Evolutionary conservation across 805 yeast genomes (phyloP), one percentile per base, ranked within the genome.

Genomic region (Ogataea nonfermentans): DNA sequence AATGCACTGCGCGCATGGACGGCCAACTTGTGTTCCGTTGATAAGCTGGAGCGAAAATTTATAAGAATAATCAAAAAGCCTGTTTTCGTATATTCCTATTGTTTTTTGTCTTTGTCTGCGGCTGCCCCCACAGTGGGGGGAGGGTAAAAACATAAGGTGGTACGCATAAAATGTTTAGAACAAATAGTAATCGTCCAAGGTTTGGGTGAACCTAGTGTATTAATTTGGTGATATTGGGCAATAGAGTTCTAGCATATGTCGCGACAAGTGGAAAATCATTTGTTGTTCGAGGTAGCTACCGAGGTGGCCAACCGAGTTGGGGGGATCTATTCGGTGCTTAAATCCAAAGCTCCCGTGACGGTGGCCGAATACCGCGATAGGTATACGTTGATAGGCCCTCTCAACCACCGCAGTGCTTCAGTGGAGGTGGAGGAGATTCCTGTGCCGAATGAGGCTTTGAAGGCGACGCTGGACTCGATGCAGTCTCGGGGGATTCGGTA

Each of bases 261-360:
- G 22, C 78, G 98, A 66, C 96, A 88, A 70, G 81, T 91, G 46
- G 78, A 83, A 55, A 82, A 86, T 62, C 96, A 88, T 60, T 70
- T 90, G 40, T 74, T 93, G 35, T 89, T 91, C 57, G 99, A 91
- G 68, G 84, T 87, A 31, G 95, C 98, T 46, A 91, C 99, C 2
- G 99, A 91, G 62, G 97, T 91, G 36, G 98, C 98, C 55, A 90
- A 93, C 70, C 74, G 95, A 55, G 98, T 91, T 15, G 99, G 99
- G 35, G 99, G 99, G 25, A 91, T 91, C 62, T 91, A 91, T 68
- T 90, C 98, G 6, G 99, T 91, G 37, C 74, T 91, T 57, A 93
- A 93, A 63, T 87, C 96, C 9, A 91, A 91, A 65, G 97, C 97
- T 6, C 97, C 97, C 7, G 89, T 90, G 44, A 91, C 99, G 7